Conservation (phyloP, 2,329 filamentous ascomycete genomes). For the Exophiala lecanii-corni region DNA sequence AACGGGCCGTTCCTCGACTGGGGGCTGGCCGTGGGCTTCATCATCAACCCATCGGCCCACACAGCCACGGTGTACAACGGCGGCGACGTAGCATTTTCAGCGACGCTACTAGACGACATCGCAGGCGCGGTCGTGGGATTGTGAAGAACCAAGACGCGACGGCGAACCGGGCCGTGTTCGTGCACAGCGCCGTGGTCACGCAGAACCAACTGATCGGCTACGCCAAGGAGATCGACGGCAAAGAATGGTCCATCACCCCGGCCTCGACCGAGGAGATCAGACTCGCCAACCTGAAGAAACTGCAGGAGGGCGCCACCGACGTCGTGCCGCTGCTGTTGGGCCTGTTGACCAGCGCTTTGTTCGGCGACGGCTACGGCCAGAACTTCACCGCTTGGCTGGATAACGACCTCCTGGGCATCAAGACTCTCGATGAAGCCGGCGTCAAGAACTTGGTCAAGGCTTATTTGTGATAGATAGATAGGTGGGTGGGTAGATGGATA, state of each 20-base stretch:
- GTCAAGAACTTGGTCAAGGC: constrained; percentile 29
- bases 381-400: constrained; percentile 7
- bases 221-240: constrained; percentile 32
- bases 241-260: constrained; percentile 18
- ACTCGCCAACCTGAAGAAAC: constrained; percentile 30
- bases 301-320: constrained; percentile 28
- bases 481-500: no score
- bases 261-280: constrained; percentile 12
- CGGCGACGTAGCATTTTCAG: constrained; percentile 46
- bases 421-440: constrained; percentile 32
- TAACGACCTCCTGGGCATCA: constrained; percentile 37
- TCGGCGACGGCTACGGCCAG: constrained; percentile 26
- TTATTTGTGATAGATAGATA: constrained; percentile 7
- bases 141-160: constrained; percentile 49
- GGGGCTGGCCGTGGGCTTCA: constrained; percentile 35
- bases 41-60: constrained; percentile 42
- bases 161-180: constrained; percentile 46
- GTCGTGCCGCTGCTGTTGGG: constrained; percentile 26
- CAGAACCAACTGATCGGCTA: constrained; percentile 40
- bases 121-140: constrained; percentile 47
- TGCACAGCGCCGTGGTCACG: constrained; percentile 42
- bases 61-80: constrained; percentile 46
- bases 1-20: constrained; percentile 34
- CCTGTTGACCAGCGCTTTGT: constrained; percentile 32
- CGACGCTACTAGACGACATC: constrained; percentile 46